These are phyloP conservation scores for Leptosphaerulina australis DNA, from an alignment of 2,329 filamentous ascomycete species.

Conservation along the genomic window DNA sequence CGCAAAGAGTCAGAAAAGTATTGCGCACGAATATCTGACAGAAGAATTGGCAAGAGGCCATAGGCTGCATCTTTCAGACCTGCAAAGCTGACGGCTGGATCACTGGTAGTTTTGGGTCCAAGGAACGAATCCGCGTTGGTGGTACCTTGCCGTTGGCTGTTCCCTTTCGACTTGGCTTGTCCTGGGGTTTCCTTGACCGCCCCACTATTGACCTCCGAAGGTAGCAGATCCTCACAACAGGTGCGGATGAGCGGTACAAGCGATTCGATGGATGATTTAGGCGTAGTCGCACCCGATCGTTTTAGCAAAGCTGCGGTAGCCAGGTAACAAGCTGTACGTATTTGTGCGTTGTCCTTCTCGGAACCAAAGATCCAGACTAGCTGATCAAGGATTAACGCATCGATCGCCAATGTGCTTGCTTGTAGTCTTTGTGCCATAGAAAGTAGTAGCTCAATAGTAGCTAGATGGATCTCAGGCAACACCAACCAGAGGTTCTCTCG, in stretches of 20 bases:
- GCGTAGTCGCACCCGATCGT: slow-evolving; percentile 68
- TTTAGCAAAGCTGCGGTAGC: slow-evolving; percentile 64
- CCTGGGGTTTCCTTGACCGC: slow-evolving; percentile 47
- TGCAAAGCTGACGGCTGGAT: slow-evolving; percentile 45
- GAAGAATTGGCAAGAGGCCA: slow-evolving; percentile 65
- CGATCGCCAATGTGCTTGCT: slow-evolving; percentile 63
- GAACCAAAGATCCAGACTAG: slow-evolving; percentile 70
- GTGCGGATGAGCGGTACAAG: slow-evolving; percentile 67
- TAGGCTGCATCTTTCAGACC: slow-evolving; percentile 64
- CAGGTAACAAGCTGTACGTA: slow-evolving; percentile 67
- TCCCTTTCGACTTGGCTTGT: slow-evolving; percentile 51
- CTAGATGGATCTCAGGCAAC: slow-evolving; percentile 75
- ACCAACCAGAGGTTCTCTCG: slow-evolving; percentile 76
- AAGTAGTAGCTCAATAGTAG: slow-evolving; percentile 68
- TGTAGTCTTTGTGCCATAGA: slow-evolving; percentile 65
- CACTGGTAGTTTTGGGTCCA: slow-evolving; percentile 45
- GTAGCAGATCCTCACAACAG: slow-evolving; percentile 77
- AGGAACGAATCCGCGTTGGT: slow-evolving; percentile 78
- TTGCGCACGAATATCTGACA: slow-evolving; percentile 68
- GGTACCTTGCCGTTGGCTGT: slow-evolving; percentile 43
- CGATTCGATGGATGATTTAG: slow-evolving; percentile 68
- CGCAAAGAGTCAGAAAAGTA: slow-evolving; percentile 74
- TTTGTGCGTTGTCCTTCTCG: slow-evolving; percentile 55
- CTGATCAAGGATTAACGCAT: slow-evolving; percentile 72
- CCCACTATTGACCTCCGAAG: slow-evolving; percentile 41